A percentile compares a stretch with the other conserved stretches of the same genome.
These are phyloP conservation scores for Plenodomus biglobosus DNA, from an alignment of 2,329 filamentous ascomycete genomes.

Conservation along the genomic window DNA sequence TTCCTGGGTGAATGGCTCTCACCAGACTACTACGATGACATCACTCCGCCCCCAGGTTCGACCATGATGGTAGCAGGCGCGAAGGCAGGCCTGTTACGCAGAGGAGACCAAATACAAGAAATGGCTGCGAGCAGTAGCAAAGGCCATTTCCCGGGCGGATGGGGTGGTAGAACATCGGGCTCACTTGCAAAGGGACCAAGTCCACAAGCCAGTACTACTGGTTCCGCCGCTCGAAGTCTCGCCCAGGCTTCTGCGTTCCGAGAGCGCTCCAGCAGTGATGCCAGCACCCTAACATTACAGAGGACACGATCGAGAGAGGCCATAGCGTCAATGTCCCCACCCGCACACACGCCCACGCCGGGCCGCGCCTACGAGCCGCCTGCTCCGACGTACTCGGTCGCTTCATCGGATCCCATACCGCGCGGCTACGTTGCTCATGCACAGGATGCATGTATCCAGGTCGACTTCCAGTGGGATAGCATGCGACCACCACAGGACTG, in stretches of 20 bases:
- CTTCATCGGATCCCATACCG: slow-evolving; percentile 77
- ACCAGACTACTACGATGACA: slow-evolving; percentile 89
- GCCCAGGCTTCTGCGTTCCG: slow-evolving; percentile 45
- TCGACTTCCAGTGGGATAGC: slow-evolving; percentile 98
- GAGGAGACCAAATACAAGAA: slow-evolving; percentile 65
- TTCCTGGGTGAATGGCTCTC: slow-evolving; percentile 96
- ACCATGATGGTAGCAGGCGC: slow-evolving; percentile 85
- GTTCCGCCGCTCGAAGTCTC: slow-evolving; percentile 39
- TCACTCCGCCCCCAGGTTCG: slow-evolving; percentile 83
- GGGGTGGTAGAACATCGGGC: slow-evolving; percentile 46
- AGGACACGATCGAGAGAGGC: slow-evolving; percentile 32
- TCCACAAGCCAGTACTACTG: slow-evolving; percentile 20
- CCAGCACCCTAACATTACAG: slow-evolving; percentile 20
- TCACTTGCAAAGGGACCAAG: slow-evolving; percentile 24
- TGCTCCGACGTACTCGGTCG: slow-evolving; percentile 79
- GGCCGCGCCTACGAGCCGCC: slow-evolving; percentile 68
- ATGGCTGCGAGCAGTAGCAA: slow-evolving; percentile 45
- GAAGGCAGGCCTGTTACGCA: slow-evolving; percentile 80
- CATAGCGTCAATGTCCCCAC: slow-evolving; percentile 15
- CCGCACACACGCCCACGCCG: slow-evolving; percentile 21
- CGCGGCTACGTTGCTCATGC: slow-evolving; percentile 88
- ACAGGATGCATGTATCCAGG: slow-evolving; percentile 76
- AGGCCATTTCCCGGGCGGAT: slow-evolving; percentile 59
- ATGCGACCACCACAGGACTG: slow-evolving; percentile 76
- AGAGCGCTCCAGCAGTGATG: slow-evolving; percentile 52